A percentile compares a stretch with the other conserved stretches of the same genome.
phyloP scores from a whole-genome alignment of 1,284 basidiomycete species.

The Wolfiporia cocos region DNA sequence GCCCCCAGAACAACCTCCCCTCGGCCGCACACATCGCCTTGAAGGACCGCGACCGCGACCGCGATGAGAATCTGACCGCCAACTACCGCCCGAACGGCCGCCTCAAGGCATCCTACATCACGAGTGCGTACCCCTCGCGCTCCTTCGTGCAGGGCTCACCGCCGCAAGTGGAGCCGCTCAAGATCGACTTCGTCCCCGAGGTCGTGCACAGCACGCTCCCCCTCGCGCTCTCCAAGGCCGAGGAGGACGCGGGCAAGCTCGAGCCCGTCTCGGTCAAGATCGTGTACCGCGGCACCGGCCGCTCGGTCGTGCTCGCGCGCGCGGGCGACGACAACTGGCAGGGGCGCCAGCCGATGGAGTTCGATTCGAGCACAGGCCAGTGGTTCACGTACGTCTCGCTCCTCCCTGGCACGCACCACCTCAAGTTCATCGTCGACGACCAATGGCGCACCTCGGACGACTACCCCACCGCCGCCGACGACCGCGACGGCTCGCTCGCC shows the following conservation, averaged over 20 bases:
- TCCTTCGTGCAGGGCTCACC: slow-evolving; percentile 31
- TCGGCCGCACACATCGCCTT: slow-evolving; percentile 27
- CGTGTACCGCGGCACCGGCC: slow-evolving; percentile 57
- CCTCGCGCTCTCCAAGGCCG: slow-evolving; percentile 40
- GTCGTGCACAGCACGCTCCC: slow-evolving; percentile 61
- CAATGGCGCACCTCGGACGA: slow-evolving; percentile 77
- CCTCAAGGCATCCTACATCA: slow-evolving; percentile 28
- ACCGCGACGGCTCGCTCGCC: slow-evolving; percentile 84
- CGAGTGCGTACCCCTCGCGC: slow-evolving; percentile 33
- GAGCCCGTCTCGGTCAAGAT: slow-evolving; percentile 51
- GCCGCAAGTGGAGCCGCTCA: slow-evolving; percentile 21
- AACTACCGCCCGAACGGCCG: too few relatives aligned
- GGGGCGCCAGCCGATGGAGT: slow-evolving; percentile 54
- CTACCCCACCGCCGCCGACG: slow-evolving; percentile 89
- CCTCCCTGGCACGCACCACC: slow-evolving; percentile 89
- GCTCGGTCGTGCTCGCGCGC: slow-evolving; percentile 54
- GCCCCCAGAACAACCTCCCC: slow-evolving; percentile 28
- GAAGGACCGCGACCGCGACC: slow-evolving; percentile 11
- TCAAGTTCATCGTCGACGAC: slow-evolving; percentile 96
- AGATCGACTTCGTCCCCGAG: slow-evolving; percentile 41
- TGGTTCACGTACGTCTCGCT: slow-evolving; percentile 50
- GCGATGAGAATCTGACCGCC: too few relatives aligned
- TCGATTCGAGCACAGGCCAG: slow-evolving; percentile 38
- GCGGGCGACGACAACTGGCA: slow-evolving; percentile 73
- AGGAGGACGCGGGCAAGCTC: slow-evolving; percentile 22